Base-by-base conservation (phyloP, 169 alveolate genomes). In the Cryptosporidium parvum region DNA sequence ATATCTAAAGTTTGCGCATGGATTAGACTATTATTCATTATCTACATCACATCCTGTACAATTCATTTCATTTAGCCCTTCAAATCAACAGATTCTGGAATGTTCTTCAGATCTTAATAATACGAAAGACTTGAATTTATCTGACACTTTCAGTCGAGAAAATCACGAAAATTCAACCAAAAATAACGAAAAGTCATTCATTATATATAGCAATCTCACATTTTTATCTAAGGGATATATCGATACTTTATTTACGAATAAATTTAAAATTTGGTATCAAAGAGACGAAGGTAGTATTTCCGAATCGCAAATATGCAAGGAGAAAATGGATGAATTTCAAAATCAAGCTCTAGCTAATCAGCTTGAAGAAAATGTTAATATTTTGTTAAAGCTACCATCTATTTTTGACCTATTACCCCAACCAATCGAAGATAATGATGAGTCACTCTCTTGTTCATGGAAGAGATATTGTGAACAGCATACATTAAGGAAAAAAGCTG, bases 1-100 rank as follows among this genome's bases (percentile, higher is more conserved):
- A 26, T 80, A 80, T 67, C 21, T 80, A 42, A 59, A 65, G 48
- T 80, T 80, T 65, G 89, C 45, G 10, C 89, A 80, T 65, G 89
- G 89, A 16, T 44, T 80, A 18, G 89, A 80, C 29, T 80, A 80
- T 18, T 80, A 80, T 44, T 61, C 80, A 37, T 65, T 80, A 26
- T 29, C 68, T 31, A 44, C 7, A 26, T 33, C 89, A 29, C n/a
- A n/a, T 12, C 23, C 39, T 12, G 12, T 80, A 16, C 89, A 80
- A 39, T 44, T 1, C 0, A 33, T 0, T 14, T 3, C 85, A 56
- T 23, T 5, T 26, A 56, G 21, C 8, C 16, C 37, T 5, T 56
- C 67, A 56, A 33, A 37, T 31, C 4, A 10, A n/a, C 51, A 29
- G 33, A 51, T 4, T 29, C 3, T 35, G 48, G 72, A 65, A 10